Base-by-base conservation (phyloP, 768 basidiomycete genomes). In the Candolleomyces eurysporus region DNA sequence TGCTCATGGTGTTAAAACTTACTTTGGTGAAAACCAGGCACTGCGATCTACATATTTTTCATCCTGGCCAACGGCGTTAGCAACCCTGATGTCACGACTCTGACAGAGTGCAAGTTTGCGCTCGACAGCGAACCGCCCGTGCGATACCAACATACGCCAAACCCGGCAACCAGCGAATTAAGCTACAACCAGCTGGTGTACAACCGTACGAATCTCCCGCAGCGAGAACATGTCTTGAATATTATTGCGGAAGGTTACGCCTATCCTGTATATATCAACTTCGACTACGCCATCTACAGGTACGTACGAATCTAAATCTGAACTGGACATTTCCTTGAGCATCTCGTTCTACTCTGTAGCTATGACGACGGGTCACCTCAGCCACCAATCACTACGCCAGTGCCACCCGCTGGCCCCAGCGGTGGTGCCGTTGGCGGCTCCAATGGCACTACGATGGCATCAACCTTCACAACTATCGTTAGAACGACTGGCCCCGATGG, bases 11-110 rank as follows among this genome's bases (percentile, higher is more conserved):
- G 46, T 4, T 4, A n/a, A 16, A 11, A 19, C 36, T 13, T 46
- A 7, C 19, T 3, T 11, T 17, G 17, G 7, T 46, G 16, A 22
- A 0, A 31, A 17, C 31, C 17, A 79, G 77, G 77, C 16, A 73
- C 70, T 21, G 75, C 75, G 1, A 68, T 78, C 14, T 77, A 76
- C 57, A 71, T 77, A 8, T 78, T 70, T 57, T 77, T 78, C 50
- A 73, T 77, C 36, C 73, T 76, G 7, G 72, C 74, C 22, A 76
- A 78, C 58, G 62, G 65, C 46, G 64, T 60, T 22, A 72, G 68
- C 36, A 36, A 36, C n/a, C 51, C 62, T 14, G 58, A 48, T 2
- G 55, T 62, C 39, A 62, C 68, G 0, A 63, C 68, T 3, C 48
- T 45, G 8, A 72, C 71, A 10, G 62, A 67, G n/a, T 62, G 63